Evolutionary conservation across 2,329 filamentous ascomycete species (phyloP), one percentile per base, ranked within the genome.

Genomic region (Diplocarpon rosae): DNA sequence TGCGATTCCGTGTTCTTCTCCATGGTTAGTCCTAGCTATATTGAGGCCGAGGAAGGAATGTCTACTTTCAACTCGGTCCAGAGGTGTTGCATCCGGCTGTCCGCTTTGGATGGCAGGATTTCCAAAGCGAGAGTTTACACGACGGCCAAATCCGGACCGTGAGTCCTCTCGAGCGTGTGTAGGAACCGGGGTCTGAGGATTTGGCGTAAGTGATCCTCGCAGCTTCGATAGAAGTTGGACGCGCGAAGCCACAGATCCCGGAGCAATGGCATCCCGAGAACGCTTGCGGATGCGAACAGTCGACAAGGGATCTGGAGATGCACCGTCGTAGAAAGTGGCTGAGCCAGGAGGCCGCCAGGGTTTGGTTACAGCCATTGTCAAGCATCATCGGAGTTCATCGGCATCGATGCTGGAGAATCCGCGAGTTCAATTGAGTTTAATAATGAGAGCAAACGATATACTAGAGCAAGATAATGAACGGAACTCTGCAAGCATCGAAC

Each of bases 171-270:
- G 47, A 39, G 37, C 43, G 7, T 48, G 43, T 52, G 55, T 52
- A 48, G 55, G 10, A 48, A 40, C 10, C 47, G 59, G 54, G 53
- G 54, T 49, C 43, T 51, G 42, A 38, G 49, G 40, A 36, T 48
- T n/a, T 14, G 53, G 43, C 27, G 55, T 49, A 33, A 47, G 33
- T 20, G 50, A 46, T 43, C 54, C 52, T 40, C 54, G 50, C 47
- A 61, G 49, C 27, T 46, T 48, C 45, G 62, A 54, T 37, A 67
- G 54, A 45, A 59, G 57, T 28, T 51, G 54, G 46, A 63, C 52
- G 37, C 60, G 64, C 13, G 61, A 61, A 12, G 57, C 56, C 10
- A 66, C 61, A 35, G 61, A 63, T 33, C 63, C 62, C 31, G 46
- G 50, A 30, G 61, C 57, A 49, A 65, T 56, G 15, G 50, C 46